A percentile compares a stretch with the other conserved stretches of the same genome.
Evolutionary conservation across 192 early-diverging fungal genomes (phyloP).

Genomic region (Endogone sp.): DNA sequence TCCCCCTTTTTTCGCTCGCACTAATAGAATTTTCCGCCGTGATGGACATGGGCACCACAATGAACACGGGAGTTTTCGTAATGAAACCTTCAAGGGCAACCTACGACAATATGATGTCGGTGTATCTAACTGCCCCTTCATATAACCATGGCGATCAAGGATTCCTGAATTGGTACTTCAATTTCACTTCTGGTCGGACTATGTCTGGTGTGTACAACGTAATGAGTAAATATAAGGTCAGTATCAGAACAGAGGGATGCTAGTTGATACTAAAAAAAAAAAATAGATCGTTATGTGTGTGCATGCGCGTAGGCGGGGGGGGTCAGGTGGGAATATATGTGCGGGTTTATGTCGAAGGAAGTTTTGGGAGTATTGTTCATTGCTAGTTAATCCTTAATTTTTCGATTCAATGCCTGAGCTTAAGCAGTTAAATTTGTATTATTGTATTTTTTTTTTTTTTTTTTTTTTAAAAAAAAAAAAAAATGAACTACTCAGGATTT

Average conservation of each 20-base stretch:
- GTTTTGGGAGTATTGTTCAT: too few relatives aligned
- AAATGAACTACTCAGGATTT: constrained; percentile 7
- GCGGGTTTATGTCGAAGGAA: too few relatives aligned
- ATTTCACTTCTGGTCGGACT: constrained; percentile 5
- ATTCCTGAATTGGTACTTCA: constrained; percentile 32
- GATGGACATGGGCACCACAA: constrained; percentile 11
- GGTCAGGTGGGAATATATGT: too few relatives aligned
- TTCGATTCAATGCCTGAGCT: too few relatives aligned
- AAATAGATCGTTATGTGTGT: too few relatives aligned
- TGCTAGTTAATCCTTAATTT: too few relatives aligned
- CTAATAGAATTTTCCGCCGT: constrained; percentile 9
- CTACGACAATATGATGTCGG: constrained; percentile 8
- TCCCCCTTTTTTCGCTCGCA: neutral
- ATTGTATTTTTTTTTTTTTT: too few relatives aligned
- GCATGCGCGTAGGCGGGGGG: too few relatives aligned
- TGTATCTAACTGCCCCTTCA: constrained; percentile 13
- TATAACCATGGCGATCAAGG: constrained; percentile 31
- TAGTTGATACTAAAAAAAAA: too few relatives aligned
- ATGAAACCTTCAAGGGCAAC: constrained; percentile 12
- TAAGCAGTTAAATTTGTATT: too few relatives aligned
- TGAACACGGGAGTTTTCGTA: constrained; percentile 18
- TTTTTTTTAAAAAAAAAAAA: neutral
- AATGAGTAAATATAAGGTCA: constrained; percentile 21
- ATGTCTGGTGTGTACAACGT: constrained; percentile 26
- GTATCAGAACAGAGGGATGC: neutral